Evolutionary conservation across 192 early-diverging fungal species (phyloP).

Genomic region (Chytriomyces sp.): DNA sequence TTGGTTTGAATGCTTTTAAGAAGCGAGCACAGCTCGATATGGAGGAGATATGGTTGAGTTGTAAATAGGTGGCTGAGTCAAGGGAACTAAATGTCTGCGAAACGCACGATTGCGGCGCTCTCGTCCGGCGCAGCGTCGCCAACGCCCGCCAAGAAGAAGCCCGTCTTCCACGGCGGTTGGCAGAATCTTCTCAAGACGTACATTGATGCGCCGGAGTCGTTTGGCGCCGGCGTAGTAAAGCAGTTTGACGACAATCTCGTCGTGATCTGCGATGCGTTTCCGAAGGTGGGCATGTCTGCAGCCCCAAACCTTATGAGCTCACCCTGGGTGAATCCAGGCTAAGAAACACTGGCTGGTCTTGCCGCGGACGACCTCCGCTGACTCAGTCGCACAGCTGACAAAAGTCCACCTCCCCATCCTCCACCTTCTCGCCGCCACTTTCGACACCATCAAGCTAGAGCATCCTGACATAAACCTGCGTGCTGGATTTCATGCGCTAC

Average conservation of each 20-base stretch:
- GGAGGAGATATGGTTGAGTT: too few species aligned
- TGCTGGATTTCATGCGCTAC: slow-evolving; percentile 64
- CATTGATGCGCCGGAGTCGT: slow-evolving; percentile 41
- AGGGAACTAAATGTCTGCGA: too few species aligned
- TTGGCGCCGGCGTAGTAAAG: slow-evolving; percentile 38
- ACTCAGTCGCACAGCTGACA: slow-evolving; percentile 41
- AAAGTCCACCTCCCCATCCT: slow-evolving; percentile 39
- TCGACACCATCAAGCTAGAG: slow-evolving; percentile 10
- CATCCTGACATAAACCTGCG: slow-evolving; percentile 43
- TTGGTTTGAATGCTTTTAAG: too few species aligned
- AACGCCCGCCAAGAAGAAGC: neutral
- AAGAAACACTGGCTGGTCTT: slow-evolving; percentile 54
- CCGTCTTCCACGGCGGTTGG: slow-evolving; percentile 20
- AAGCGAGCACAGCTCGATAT: too few species aligned
- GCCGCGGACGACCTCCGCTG: slow-evolving; percentile 40
- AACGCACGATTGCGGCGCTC: too few species aligned
- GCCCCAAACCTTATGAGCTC: slow-evolving; percentile 17
- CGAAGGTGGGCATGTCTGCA: slow-evolving; percentile 41
- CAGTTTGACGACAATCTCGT: slow-evolving; percentile 48
- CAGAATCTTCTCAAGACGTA: slow-evolving; percentile 43
- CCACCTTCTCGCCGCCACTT: slow-evolving; percentile 31
- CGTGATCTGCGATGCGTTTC: slow-evolving; percentile 57
- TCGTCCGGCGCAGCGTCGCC: neutral
- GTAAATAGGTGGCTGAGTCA: too few species aligned
- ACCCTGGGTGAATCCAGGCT: slow-evolving; percentile 12